Conservation (phyloP, 2,329 filamentous ascomycete genomes). For the Venturia effusa region DNA sequence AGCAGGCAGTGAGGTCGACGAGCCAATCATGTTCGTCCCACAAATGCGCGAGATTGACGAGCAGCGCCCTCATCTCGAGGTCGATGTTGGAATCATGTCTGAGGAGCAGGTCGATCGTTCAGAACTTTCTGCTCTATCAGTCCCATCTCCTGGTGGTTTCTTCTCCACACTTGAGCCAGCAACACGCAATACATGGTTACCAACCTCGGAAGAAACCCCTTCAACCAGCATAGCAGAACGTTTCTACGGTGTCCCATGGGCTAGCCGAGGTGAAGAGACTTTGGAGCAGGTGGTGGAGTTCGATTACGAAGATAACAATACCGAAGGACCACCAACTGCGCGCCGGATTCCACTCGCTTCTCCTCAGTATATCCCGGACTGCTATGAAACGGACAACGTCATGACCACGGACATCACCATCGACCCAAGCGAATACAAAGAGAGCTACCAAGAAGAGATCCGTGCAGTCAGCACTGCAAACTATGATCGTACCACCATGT, state of each 20-base stretch:
- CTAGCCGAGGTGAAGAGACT: not conserved
- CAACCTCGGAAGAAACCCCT: slow-evolving; percentile 41
- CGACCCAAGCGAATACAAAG: slow-evolving; percentile 54
- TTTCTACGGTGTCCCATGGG: slow-evolving; percentile 81
- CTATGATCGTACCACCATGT: slow-evolving; percentile 73
- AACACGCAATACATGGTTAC: slow-evolving; percentile 70
- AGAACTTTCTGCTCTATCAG: slow-evolving; percentile 70
- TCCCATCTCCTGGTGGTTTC: slow-evolving; percentile 86
- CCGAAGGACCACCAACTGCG: slow-evolving; percentile 57
- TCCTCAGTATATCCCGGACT: slow-evolving; percentile 14
- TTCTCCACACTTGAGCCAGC: slow-evolving; percentile 73
- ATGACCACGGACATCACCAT: not conserved
- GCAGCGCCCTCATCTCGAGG: slow-evolving; percentile 37
- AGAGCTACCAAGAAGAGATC: slow-evolving; percentile 64
- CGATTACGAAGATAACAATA: slow-evolving; percentile 40
- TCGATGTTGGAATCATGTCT: slow-evolving; percentile 40
- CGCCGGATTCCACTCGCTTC: slow-evolving; percentile 38
- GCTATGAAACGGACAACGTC: slow-evolving; percentile 4
- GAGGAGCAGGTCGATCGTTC: slow-evolving; percentile 34
- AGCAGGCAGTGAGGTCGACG: slow-evolving; percentile 14
- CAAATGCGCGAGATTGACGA: slow-evolving; percentile 53
- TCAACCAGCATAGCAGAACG: slow-evolving; percentile 86
- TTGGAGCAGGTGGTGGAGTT: slow-evolving; percentile 11
- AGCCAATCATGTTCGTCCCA: slow-evolving; percentile 38
- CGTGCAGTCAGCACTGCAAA: slow-evolving; percentile 60